These are phyloP conservation scores for Kockovaella imperatae DNA, from an alignment of 768 basidiomycete species.

Conservation along the genomic window DNA sequence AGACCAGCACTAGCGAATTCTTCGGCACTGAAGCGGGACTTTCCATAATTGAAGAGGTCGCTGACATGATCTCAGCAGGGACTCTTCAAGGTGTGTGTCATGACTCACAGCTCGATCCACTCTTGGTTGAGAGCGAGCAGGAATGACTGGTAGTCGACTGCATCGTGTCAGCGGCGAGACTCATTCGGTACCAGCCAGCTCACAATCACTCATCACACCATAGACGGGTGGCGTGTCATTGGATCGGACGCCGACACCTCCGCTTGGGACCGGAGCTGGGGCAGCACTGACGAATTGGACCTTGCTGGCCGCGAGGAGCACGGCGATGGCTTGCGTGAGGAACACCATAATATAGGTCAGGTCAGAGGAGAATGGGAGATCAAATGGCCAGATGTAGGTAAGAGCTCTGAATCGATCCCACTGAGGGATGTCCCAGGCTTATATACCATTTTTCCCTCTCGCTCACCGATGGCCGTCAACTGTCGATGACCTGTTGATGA, in stretches of 20 bases:
- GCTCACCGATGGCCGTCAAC: too few relatives aligned
- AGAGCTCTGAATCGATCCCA: too few relatives aligned
- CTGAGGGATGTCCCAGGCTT: too few relatives aligned
- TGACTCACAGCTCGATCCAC: slow-evolving; percentile 51
- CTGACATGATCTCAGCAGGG: background rate
- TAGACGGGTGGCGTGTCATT: slow-evolving; percentile 43
- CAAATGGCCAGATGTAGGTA: too few relatives aligned
- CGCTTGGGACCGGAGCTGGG: slow-evolving; percentile 32
- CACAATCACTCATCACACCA: slow-evolving; percentile 32
- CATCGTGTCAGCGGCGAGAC: slow-evolving; percentile 22
- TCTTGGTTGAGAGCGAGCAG: slow-evolving; percentile 59
- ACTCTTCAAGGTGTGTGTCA: slow-evolving; percentile 9
- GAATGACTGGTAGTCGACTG: slow-evolving; percentile 53
- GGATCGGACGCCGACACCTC: slow-evolving; percentile 38
- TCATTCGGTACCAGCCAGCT: slow-evolving; percentile 1
- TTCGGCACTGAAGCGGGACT: slow-evolving; percentile 51
- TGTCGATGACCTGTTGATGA: too few relatives aligned
- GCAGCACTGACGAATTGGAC: slow-evolving; percentile 25
- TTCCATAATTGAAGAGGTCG: slow-evolving; percentile 56
- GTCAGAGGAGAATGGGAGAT: too few relatives aligned
- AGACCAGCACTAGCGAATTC: slow-evolving; percentile 57
- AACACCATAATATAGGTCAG: too few relatives aligned
- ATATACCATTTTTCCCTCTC: too few relatives aligned
- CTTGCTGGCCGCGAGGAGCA: slow-evolving; percentile 12
- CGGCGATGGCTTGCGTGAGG: slow-evolving; percentile 14